Base-by-base conservation (phyloP, 371 early-diverging fungal genomes). In the Haplosporangium sp. region DNA sequence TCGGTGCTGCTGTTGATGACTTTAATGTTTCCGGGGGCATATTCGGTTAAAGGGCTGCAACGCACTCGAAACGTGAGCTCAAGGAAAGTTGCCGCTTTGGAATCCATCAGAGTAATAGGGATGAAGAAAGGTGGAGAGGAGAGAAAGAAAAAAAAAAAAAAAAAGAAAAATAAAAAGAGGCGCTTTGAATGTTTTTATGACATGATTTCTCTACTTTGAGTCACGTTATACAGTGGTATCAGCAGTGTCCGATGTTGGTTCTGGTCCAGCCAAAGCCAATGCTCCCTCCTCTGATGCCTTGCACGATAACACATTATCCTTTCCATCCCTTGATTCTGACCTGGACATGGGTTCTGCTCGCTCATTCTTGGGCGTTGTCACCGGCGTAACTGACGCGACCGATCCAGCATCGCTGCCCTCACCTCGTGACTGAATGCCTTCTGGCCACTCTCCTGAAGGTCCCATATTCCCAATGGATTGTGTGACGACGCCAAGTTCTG, bases 381-480 rank as follows among this genome's bases (percentile, higher is more conserved):
- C 37, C 1, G 80, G 65, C 1, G 80, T 64, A 0, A 10, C 10
- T 2, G 69, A 73, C 3, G 64, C 68, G 11, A 58, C 47, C 13
- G 80, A 79, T 37, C 65, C 68, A 6, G 55, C 64, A 36, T 79
- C 69, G 29, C 73, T 64, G 13, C 14, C 21, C 8, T 55, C 67
- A 3, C 42, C 46, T 4, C 64, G 64, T 10, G 38, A 55, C 11
- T 61, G 67, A 23, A 64, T 57, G 2, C 75, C 75, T 46, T 75
- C 75, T n/a, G 75, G 75, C 75, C 75, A 75, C 14, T 75, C 70
- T 23, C 75, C 80, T 13, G 69, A 45, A 0, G 77, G 69, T 3
- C 73, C 80, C 73, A 79, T 73, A 41, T 69, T 73, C 12, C 80
- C 80, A 36, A 79, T 79, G 38, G 80, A 79, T 23, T 73, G 69